phyloP scores from a whole-genome alignment of 2,329 filamentous ascomycete species.

The Talaromyces sp. region DNA sequence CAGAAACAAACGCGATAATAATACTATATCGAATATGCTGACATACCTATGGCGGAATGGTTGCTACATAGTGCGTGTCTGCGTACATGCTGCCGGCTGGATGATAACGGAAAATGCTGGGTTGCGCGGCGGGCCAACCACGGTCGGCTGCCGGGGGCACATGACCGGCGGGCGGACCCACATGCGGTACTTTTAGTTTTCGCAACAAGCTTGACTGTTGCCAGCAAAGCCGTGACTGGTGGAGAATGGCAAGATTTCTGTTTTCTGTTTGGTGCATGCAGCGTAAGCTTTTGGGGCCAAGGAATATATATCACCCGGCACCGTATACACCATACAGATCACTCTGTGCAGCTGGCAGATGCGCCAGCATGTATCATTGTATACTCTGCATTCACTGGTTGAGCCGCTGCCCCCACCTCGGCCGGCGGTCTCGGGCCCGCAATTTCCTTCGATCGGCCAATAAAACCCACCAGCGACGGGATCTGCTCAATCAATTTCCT shows the following conservation, averaged over 20 bases:
- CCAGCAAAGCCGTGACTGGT: not conserved
- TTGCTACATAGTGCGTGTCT: not conserved
- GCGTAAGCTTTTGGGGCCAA: not conserved
- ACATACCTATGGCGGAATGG: not conserved
- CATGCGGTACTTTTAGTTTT: not conserved
- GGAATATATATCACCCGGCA: no score
- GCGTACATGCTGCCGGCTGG: not conserved
- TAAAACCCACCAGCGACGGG: not conserved
- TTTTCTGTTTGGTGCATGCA: not conserved
- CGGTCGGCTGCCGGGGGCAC: not conserved
- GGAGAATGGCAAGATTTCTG: not conserved
- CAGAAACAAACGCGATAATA: no score
- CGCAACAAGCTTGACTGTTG: not conserved
- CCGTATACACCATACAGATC: no score
- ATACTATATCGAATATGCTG: not conserved
- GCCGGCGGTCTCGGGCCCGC: not conserved
- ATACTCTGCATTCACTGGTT: no score
- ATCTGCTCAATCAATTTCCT: not conserved
- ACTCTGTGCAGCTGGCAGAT: not conserved
- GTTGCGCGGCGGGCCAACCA: not conserved
- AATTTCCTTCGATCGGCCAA: not conserved
- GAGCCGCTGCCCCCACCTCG: not conserved
- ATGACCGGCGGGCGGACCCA: not conserved
- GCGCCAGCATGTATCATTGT: no score
- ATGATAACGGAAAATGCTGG: not conserved